Evolutionary conservation across 2,329 filamentous ascomycete genomes (phyloP).

Genomic region (Aspergillus sp.): DNA sequence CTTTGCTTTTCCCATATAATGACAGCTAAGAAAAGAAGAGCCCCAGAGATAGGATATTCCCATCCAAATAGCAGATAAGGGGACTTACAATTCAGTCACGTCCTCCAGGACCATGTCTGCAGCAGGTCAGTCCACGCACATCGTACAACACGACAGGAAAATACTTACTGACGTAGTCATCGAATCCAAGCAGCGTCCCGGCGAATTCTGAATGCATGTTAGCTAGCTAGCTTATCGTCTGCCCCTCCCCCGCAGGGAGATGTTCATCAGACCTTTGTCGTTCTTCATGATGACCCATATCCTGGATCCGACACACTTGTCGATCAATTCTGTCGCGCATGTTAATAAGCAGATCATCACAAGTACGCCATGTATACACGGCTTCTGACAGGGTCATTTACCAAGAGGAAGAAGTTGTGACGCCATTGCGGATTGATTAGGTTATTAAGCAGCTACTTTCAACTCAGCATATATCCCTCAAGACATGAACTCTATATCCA

Average conservation of each 20-base stretch:
- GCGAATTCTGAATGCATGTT: conserved; percentile 72
- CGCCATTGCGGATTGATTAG: conserved; percentile 55
- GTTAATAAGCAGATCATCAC: conserved; percentile 22
- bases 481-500: not conserved
- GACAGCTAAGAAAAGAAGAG: conserved; percentile 1
- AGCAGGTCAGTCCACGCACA: conserved; percentile 18
- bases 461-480: not conserved
- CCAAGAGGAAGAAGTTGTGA: conserved; percentile 74
- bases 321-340: conserved; percentile 76
- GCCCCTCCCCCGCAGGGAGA: not conserved
- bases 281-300: conserved; percentile 99
- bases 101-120: conserved; percentile 97
- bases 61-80: not conserved
- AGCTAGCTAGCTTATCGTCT: conserved; percentile 9
- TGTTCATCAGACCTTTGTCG: conserved; percentile 73
- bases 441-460: not conserved
- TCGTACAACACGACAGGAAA: conserved; percentile 1
- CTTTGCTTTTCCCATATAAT: not conserved
- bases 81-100: conserved; percentile 86
- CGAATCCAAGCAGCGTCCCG: conserved; percentile 90
- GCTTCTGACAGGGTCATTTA: conserved; percentile 38
- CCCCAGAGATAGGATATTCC: not conserved
- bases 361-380: not conserved
- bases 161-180: conserved; percentile 98
- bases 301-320: conserved; percentile 95